Percentiles rank a stretch among this genome's conserved stretches.
Conservation (phyloP, 257 asterid species). For the Nicotiana attenuata region DNA sequence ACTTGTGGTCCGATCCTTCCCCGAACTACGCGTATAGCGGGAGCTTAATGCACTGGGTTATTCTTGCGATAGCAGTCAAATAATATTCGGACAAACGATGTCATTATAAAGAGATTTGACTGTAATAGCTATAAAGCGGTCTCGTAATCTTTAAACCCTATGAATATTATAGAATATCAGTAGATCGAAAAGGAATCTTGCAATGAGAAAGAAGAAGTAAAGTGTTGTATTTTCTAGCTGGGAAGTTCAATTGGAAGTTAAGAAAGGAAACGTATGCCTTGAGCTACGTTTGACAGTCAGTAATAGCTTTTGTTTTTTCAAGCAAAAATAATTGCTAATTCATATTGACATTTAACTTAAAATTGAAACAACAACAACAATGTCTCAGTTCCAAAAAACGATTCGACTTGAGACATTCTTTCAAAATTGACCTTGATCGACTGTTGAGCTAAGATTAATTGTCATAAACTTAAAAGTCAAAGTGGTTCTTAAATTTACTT, state of each 20-base stretch:
- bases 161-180: background rate
- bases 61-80: no score
- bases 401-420: no score
- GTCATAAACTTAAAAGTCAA: background rate
- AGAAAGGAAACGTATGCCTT: background rate
- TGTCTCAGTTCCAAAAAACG: no score
- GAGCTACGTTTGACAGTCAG: background rate
- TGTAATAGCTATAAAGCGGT: background rate
- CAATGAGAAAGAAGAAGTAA: background rate
- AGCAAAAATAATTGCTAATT: background rate
- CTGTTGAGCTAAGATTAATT: no score
- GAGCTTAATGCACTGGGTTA: no score
- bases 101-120: no score
- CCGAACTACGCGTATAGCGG: no score
- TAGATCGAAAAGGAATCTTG: background rate
- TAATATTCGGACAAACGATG: fast-evolving
- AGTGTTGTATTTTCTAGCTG: background rate
- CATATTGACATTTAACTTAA: background rate
- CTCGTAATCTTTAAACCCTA: background rate
- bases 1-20: no score
- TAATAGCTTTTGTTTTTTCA: background rate
- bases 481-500: background rate
- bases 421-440: no score
- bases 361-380: no score
- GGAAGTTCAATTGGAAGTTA: conserved; percentile 1